Conservation (phyloP, 2,329 filamentous ascomycete genomes). For the Alternaria hordeiaustralica region DNA sequence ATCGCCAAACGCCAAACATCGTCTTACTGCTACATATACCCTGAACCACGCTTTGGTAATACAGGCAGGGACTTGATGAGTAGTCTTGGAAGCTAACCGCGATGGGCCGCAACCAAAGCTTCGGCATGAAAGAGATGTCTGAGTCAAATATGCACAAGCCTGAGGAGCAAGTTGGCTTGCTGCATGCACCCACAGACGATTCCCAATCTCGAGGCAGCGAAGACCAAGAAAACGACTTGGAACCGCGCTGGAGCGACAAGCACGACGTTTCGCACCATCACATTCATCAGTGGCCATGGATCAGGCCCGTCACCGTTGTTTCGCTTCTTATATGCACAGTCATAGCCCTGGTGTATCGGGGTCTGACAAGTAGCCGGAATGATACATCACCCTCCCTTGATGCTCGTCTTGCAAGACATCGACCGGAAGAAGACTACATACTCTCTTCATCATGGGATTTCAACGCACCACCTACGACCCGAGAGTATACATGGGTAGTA, state of each 20-base stretch:
- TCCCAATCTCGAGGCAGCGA: constrained; percentile 5
- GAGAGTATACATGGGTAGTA: constrained; percentile 68
- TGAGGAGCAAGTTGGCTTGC: constrained; percentile 32
- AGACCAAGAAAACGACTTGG: constrained; percentile 9
- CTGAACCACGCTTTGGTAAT: background rate
- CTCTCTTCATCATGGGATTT: constrained; percentile 65
- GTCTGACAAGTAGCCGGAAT: background rate
- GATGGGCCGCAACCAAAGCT: constrained; percentile 9
- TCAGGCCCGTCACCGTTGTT: constrained; percentile 12
- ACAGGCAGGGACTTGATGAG: background rate
- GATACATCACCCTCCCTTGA: background rate
- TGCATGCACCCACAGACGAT: constrained; percentile 15
- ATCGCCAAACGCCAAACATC: background rate
- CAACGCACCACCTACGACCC: constrained; percentile 55
- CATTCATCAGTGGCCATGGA: constrained; percentile 13
- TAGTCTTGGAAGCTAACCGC: background rate
- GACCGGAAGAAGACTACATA: constrained; percentile 52
- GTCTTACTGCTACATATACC: background rate
- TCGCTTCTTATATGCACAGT: constrained; percentile 19
- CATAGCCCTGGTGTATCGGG: background rate
- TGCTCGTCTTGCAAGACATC: constrained; percentile 14
- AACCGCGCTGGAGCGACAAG: constrained; percentile 8
- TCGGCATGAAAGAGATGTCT: constrained; percentile 11
- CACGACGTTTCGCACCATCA: background rate
- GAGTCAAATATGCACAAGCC: background rate